Conservation (phyloP, 2,329 filamentous ascomycete genomes). For the Thelonectria blattea region DNA sequence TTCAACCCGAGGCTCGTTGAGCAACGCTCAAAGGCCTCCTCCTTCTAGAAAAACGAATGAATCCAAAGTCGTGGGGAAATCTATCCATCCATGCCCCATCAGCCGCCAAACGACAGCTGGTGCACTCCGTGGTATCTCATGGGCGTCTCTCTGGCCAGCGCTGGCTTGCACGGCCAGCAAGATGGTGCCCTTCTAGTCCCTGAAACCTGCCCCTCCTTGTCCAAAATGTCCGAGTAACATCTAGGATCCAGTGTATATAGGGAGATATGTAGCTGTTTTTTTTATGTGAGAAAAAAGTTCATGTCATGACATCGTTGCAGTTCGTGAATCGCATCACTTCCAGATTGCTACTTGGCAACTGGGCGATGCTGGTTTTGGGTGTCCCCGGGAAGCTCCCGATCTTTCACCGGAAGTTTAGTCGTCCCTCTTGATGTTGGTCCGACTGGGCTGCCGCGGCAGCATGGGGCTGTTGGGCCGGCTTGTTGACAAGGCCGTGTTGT, state of each 20-base stretch:
- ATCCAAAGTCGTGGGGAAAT: slow-evolving; percentile 11
- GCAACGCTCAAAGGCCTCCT: background rate
- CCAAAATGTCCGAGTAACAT: slow-evolving; percentile 33
- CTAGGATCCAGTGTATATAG: slow-evolving; percentile 24
- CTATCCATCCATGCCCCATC: slow-evolving; percentile 3
- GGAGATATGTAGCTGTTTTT: slow-evolving; percentile 17
- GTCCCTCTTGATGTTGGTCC: slow-evolving; percentile 46
- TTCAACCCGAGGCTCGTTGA: slow-evolving; percentile 1
- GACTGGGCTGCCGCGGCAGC: slow-evolving; percentile 47
- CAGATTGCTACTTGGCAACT: slow-evolving; percentile 9
- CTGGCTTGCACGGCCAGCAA: slow-evolving; percentile 14
- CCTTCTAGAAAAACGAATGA: slow-evolving; percentile 2
- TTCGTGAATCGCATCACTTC: slow-evolving; percentile 26
- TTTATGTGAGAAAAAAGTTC: slow-evolving; percentile 17
- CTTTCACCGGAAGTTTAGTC: slow-evolving; percentile 36
- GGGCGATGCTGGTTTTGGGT: background rate
- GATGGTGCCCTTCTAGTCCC: slow-evolving; percentile 16
- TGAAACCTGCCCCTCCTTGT: slow-evolving; percentile 22
- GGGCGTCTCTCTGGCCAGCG: slow-evolving; percentile 11
- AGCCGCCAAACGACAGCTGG: background rate
- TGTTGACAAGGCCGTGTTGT: slow-evolving; percentile 47
- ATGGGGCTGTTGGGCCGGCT: slow-evolving; percentile 57
- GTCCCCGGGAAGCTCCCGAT: background rate
- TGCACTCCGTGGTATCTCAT: slow-evolving; percentile 17
- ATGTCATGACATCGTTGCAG: slow-evolving; percentile 25